Base-by-base conservation (phyloP, 2,329 filamentous ascomycete species). In the Diaporthe citri region DNA sequence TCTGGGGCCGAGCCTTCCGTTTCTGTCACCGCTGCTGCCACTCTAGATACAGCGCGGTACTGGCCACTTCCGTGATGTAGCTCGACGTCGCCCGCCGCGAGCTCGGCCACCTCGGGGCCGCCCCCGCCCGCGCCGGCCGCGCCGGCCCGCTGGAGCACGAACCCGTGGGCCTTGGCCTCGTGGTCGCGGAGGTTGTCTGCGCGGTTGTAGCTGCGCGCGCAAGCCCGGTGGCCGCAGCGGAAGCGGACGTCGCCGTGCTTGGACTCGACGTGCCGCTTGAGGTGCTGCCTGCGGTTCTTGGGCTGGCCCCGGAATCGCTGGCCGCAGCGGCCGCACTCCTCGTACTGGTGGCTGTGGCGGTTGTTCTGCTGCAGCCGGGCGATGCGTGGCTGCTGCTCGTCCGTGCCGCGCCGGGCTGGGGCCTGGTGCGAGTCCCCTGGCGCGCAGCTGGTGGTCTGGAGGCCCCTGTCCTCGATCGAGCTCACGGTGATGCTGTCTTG, bases 201-300 rank as follows among this genome's bases (percentile, higher is more conserved):
- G 64, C 64, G 64, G 48, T 69, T 69, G 64, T 69, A 69, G 64
- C 25, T 52, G 48, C 34, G 34, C 31, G 8, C n/a, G 34, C 64
- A 69, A 10, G 34, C 48, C 8, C 8, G 17, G 8, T 55, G 64
- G 34, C 13, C 34, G 64, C 64, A 69, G 31, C 15, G 31, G 48
- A 55, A 69, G 34, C 46, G 48, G 13, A 25, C 34, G 13, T 41
- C 34, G 34, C 48, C 48, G 64, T 69, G 64, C 48, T 20, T 55
- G 15, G 64, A 55, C 41, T 15, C 64, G 13, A 20, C 3, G 48
- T 69, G 64, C 34, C 64, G 64, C 64, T 69, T 69, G 34, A 69
- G 64, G 64, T 69, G 64, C 48, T 69, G 64, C 64, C 12, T 69
- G 34, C 64, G 64, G 48, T 69, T 55, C 64, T 69, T 69, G 13